Evolutionary conservation across 805 yeast genomes (phyloP).

Genomic region (Candida tibetensis): DNA sequence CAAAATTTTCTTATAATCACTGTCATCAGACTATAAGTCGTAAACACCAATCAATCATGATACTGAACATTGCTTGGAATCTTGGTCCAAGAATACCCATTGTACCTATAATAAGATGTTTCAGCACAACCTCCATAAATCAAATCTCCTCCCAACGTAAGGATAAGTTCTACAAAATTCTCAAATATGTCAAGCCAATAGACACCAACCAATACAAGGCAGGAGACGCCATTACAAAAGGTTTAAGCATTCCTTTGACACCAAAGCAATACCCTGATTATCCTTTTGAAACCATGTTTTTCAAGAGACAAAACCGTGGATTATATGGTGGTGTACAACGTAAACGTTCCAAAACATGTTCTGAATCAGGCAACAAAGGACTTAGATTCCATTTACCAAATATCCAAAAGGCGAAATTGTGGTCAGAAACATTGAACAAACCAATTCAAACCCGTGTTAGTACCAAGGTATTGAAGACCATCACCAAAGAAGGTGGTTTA

Average conservation of each 20-base stretch:
- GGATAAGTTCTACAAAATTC: conserved; percentile 41
- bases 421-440: conserved; percentile 76
- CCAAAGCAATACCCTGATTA: conserved; percentile 27
- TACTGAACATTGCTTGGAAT: background rate
- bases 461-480: conserved; percentile 79
- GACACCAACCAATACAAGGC: conserved; percentile 34
- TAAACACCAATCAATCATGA: background rate
- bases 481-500: conserved; percentile 91
- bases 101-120: conserved; percentile 2
- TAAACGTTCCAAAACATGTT: conserved; percentile 70
- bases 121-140: conserved; percentile 5
- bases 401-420: conserved; percentile 67
- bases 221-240: conserved; percentile 33
- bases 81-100: background rate
- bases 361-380: conserved; percentile 73
- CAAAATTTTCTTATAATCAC: too few species aligned
- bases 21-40: too few species aligned
- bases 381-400: conserved; percentile 80
- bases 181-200: conserved; percentile 37
- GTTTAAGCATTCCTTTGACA: conserved; percentile 22
- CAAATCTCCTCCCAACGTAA: conserved; percentile 8
- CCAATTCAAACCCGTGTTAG: conserved; percentile 60
- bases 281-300: conserved; percentile 71
- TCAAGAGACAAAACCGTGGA: conserved; percentile 84
- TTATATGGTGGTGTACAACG: conserved; percentile 86